Conservation (phyloP, 1,284 basidiomycete genomes). For the Sporisorium exsertum region DNA sequence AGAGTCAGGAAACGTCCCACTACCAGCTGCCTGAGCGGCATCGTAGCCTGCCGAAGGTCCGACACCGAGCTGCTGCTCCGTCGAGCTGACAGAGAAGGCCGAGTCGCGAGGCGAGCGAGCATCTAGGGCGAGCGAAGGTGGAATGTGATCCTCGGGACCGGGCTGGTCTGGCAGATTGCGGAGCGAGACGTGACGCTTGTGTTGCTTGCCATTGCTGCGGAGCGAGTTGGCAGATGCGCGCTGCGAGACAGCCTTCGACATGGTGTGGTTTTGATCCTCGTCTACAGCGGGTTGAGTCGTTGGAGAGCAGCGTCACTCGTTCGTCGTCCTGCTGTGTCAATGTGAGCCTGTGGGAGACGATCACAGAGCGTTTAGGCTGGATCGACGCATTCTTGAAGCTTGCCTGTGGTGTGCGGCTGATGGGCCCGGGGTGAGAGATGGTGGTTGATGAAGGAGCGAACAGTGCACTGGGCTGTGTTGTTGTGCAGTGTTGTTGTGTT, state of each 20-base stretch:
- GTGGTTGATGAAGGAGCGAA: neutral
- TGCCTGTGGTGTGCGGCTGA: neutral
- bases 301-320: too few species aligned
- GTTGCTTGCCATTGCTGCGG: slow-evolving; percentile 17
- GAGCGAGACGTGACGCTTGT: slow-evolving; percentile 39
- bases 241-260: slow-evolving; percentile 46
- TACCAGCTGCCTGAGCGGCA: neutral
- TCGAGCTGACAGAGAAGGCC: slow-evolving; percentile 35
- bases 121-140: slow-evolving; percentile 24
- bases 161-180: slow-evolving; percentile 43
- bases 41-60: neutral
- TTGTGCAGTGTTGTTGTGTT: neutral
- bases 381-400: neutral
- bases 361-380: neutral
- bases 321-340: neutral
- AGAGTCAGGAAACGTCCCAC: slow-evolving; percentile 3
- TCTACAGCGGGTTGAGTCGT: too few species aligned
- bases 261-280: neutral
- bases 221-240: slow-evolving; percentile 45
- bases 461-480: slow-evolving; percentile 1
- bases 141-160: slow-evolving; percentile 30
- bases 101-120: slow-evolving; percentile 25
- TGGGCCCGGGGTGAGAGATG: too few species aligned
- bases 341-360: neutral
- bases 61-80: slow-evolving; percentile 23